These are phyloP conservation scores for Pichia sp. DNA, from an alignment of 1,139 yeast species.

Conservation along the genomic window DNA sequence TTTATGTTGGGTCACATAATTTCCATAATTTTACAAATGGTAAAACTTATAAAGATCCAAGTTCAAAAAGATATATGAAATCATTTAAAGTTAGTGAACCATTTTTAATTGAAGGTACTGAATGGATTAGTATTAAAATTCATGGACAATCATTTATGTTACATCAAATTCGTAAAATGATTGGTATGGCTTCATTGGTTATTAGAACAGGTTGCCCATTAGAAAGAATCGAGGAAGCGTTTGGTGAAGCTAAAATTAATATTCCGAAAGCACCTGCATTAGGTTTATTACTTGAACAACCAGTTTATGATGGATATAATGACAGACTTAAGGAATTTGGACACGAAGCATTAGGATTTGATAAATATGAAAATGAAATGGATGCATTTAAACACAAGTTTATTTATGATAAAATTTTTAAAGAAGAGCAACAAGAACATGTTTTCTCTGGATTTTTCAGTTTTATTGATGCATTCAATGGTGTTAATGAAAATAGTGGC, in stretches of 20 bases:
- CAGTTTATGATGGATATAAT: slow-evolving; percentile 86
- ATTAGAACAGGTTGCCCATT: slow-evolving; percentile 83
- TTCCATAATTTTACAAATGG: slow-evolving; percentile 95
- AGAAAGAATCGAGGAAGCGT: slow-evolving; percentile 71
- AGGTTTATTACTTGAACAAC: slow-evolving; percentile 84
- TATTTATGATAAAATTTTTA: slow-evolving; percentile 88
- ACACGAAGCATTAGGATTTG: slow-evolving; percentile 69
- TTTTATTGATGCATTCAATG: slow-evolving; percentile 72
- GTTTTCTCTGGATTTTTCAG: slow-evolving; percentile 85
- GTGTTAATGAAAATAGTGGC: slow-evolving; percentile 31
- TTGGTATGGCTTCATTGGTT: slow-evolving; percentile 86
- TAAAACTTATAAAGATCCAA: slow-evolving; percentile 78
- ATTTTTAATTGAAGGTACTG: slow-evolving; percentile 85
- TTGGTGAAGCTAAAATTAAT: slow-evolving; percentile 65
- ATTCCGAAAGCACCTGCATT: slow-evolving; percentile 98
- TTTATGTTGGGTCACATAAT: slow-evolving; percentile 83
- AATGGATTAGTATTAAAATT: slow-evolving; percentile 92
- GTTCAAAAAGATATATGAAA: slow-evolving; percentile 79
- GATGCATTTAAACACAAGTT: slow-evolving; percentile 80
- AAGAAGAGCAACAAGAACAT: slow-evolving; percentile 82
- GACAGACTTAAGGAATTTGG: slow-evolving; percentile 66
- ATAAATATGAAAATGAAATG: slow-evolving; percentile 63
- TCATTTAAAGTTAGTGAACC: slow-evolving; percentile 80
- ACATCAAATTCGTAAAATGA: slow-evolving; percentile 97
- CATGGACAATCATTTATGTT: slow-evolving; percentile 99